Evolutionary conservation across 495 filamentous ascomycete species (phyloP).

Genomic region (Tuber melanosporum): DNA sequence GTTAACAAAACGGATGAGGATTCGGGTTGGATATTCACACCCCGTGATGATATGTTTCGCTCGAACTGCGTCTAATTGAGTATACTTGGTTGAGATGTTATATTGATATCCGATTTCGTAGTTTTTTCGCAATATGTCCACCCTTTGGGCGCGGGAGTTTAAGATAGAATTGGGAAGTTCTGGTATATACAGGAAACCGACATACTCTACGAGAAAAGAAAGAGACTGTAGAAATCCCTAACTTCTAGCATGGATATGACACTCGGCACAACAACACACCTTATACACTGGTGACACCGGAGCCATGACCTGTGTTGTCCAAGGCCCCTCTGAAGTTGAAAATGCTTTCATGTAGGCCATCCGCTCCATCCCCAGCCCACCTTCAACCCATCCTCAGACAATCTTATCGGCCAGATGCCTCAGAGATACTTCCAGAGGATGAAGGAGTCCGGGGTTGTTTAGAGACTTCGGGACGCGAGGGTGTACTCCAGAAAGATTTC

Average conservation of each 20-base stretch:
- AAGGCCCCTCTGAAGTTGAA: not conserved
- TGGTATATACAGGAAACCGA: not conserved
- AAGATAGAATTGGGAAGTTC: not conserved
- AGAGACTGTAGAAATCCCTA: not conserved
- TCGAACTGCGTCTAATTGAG: not conserved
- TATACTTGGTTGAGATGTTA: not conserved
- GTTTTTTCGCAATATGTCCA: not conserved
- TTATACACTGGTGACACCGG: not conserved
- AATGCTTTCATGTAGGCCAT: not conserved
- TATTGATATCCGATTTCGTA: not conserved
- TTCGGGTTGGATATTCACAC: not conserved
- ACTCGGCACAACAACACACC: not conserved
- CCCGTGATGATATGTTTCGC: not conserved
- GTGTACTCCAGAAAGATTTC: constrained; percentile 24
- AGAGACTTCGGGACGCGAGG: constrained; percentile 12
- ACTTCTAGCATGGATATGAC: not conserved
- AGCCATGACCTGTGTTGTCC: not conserved
- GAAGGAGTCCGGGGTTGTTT: not conserved
- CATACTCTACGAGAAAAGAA: not conserved
- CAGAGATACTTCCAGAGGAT: constrained; percentile 6
- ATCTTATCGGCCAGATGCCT: not conserved
- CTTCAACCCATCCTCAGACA: not conserved
- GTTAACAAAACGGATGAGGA: not conserved
- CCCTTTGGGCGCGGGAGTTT: not conserved
- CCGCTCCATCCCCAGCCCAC: not conserved